Percentiles rank a stretch among this genome's conserved stretches.
Conservation (phyloP, 805 yeast species). For the Myxozyma monticola region DNA sequence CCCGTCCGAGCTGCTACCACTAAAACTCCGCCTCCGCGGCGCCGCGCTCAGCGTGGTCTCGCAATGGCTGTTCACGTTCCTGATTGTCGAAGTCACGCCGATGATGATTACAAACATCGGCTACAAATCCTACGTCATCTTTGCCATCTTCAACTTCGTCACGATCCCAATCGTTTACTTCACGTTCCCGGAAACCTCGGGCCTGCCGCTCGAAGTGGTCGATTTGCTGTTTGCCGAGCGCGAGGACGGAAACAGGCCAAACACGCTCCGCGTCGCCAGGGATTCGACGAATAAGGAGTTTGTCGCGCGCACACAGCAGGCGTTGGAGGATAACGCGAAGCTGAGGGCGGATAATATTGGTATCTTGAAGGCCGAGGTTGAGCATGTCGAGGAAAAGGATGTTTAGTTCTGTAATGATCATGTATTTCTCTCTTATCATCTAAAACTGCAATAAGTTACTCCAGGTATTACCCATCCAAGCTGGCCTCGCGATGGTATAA, state of each 20-base stretch:
- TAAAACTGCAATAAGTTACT: too few species aligned
- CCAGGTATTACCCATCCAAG: too few species aligned
- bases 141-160: slow-evolving; percentile 54
- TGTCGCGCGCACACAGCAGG: slow-evolving; percentile 1
- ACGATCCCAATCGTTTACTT: slow-evolving; percentile 46
- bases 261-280: slow-evolving; percentile 10
- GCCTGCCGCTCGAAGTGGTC: slow-evolving; percentile 50
- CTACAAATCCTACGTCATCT: slow-evolving; percentile 62
- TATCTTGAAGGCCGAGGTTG: slow-evolving; percentile 9
- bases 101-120: slow-evolving; percentile 49
- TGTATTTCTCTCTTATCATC: too few species aligned
- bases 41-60: slow-evolving; percentile 54
- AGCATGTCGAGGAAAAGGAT: slow-evolving; percentile 15
- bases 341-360: slow-evolving; percentile 4
- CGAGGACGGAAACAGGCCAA: slow-evolving; percentile 22
- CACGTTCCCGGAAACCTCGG: slow-evolving; percentile 63
- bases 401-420: too few species aligned
- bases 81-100: slow-evolving; percentile 60
- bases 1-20: slow-evolving; percentile 61
- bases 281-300: slow-evolving; percentile 11
- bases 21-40: slow-evolving; percentile 54
- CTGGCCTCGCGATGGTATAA: too few species aligned
- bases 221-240: slow-evolving; percentile 34
- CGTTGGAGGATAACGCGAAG: slow-evolving; percentile 12
- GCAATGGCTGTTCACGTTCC: slow-evolving; percentile 60